phyloP scores from a whole-genome alignment of 2,329 filamentous ascomycete species.

The Hypoxylon sp. region DNA sequence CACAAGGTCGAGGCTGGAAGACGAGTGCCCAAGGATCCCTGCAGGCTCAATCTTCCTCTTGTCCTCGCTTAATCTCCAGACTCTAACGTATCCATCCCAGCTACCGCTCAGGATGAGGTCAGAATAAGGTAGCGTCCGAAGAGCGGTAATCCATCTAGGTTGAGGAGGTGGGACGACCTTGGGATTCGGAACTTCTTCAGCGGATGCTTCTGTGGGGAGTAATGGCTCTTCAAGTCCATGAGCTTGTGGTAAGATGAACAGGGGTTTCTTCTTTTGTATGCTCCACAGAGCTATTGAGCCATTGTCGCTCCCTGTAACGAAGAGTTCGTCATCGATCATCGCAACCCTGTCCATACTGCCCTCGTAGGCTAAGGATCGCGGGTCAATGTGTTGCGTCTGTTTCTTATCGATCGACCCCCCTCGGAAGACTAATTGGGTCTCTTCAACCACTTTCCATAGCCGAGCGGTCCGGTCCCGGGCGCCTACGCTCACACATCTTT shows the following conservation, averaged over 20 bases:
- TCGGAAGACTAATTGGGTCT: conserved; percentile 94
- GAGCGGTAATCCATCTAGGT: conserved; percentile 90
- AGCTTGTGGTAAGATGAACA: conserved; percentile 82
- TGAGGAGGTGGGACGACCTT: conserved; percentile 72
- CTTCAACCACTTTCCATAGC: conserved; percentile 95
- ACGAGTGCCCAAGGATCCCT: conserved; percentile 70
- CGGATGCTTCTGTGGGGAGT: conserved; percentile 75
- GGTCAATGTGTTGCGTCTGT: conserved; percentile 57
- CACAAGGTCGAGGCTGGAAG: conserved; percentile 21
- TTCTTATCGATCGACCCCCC: conserved; percentile 74
- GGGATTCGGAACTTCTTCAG: conserved; percentile 74
- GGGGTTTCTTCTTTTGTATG: conserved; percentile 92
- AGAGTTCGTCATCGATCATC: conserved; percentile 88
- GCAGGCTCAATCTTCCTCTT: conserved; percentile 81
- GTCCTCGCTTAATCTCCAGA: conserved; percentile 87
- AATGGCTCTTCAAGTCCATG: conserved; percentile 86
- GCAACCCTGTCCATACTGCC: conserved; percentile 93
- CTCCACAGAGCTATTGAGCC: conserved; percentile 87
- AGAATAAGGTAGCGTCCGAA: conserved; percentile 88
- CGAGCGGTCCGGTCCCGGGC: conserved; percentile 91
- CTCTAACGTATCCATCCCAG: conserved; percentile 90
- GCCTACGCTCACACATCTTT: conserved; percentile 91
- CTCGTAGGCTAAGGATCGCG: conserved; percentile 72
- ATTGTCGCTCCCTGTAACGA: conserved; percentile 94
- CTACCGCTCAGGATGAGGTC: conserved; percentile 91